These are phyloP conservation scores for Panellus pusillus DNA, from an alignment of 768 basidiomycete species.

Conservation along the genomic window DNA sequence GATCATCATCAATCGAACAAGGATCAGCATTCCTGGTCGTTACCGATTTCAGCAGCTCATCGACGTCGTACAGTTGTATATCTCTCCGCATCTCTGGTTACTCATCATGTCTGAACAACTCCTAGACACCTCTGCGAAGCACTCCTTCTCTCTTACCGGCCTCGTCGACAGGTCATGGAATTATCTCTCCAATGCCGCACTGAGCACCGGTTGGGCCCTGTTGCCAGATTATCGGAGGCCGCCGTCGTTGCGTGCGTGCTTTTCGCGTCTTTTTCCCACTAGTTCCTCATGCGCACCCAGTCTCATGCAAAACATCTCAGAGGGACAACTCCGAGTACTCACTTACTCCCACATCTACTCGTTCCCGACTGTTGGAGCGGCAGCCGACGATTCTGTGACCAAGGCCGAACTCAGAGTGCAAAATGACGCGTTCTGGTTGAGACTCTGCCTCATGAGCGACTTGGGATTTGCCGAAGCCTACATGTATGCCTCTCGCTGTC, in stretches of 20 bases:
- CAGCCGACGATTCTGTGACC: constrained; percentile 23
- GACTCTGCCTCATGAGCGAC: constrained; percentile 60
- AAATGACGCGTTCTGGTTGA: constrained; percentile 58
- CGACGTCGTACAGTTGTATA: background rate
- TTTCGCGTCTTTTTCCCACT: constrained; percentile 4
- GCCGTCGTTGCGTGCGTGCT: constrained; percentile 47
- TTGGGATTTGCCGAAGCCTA: constrained; percentile 76
- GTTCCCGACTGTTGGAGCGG: constrained; percentile 36
- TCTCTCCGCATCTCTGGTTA: background rate
- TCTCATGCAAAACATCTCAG: constrained; percentile 44
- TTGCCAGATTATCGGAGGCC: constrained; percentile 42
- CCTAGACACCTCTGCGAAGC: constrained; percentile 42
- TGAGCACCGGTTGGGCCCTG: constrained; percentile 43
- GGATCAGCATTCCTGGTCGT: background rate
- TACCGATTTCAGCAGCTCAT: background rate
- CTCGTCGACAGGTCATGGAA: constrained; percentile 46
- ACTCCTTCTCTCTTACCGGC: constrained; percentile 43
- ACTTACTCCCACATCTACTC: constrained; percentile 45
- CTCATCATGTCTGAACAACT: constrained; percentile 36
- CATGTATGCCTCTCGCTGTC: constrained; percentile 46
- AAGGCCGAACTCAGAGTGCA: constrained; percentile 49
- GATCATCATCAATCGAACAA: too few relatives aligned
- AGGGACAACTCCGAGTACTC: constrained; percentile 50
- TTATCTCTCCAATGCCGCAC: constrained; percentile 37
- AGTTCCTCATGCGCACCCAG: constrained; percentile 23